A percentile compares a stretch with the other conserved stretches of the same genome.
Conservation (phyloP, 2,329 filamentous ascomycete genomes). For the Metarhizium album region DNA sequence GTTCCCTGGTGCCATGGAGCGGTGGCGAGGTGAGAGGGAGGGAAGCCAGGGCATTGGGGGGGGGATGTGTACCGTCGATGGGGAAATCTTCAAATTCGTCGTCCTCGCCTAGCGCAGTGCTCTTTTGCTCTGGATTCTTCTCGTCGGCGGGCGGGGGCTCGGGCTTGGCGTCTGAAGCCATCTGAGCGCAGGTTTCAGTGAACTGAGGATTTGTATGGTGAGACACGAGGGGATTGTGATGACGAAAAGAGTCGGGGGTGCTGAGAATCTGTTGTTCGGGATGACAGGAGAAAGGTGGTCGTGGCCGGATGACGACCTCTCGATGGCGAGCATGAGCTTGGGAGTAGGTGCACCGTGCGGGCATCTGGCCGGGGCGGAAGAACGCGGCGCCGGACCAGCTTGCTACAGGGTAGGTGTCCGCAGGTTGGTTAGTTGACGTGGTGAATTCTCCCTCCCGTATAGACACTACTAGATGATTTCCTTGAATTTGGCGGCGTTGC, state of each 20-base stretch:
- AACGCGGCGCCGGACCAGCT: slow-evolving; percentile 4
- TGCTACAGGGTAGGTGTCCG: neutral
- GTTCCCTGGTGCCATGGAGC: neutral
- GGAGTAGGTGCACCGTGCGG: too few species aligned
- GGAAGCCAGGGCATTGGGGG: too few species aligned
- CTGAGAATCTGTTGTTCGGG: neutral
- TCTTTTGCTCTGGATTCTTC: slow-evolving; percentile 32
- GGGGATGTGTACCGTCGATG: slow-evolving; percentile 61
- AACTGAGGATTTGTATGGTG: too few species aligned
- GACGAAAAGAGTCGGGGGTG: neutral
- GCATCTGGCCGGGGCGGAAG: slow-evolving; percentile 8
- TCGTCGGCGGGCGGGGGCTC: slow-evolving; percentile 19
- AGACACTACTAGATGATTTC: too few species aligned
- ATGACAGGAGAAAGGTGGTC: neutral
- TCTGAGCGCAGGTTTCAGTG: too few species aligned
- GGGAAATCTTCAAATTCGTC: slow-evolving; percentile 99
- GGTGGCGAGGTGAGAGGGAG: too few species aligned
- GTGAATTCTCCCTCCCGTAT: too few species aligned
- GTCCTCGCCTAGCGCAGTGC: slow-evolving; percentile 77
- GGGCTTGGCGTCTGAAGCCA: slow-evolving; percentile 16
- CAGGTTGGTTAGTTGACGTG: too few species aligned
- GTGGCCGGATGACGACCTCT: too few species aligned
- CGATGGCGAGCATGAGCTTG: neutral
- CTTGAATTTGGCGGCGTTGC: too few species aligned
- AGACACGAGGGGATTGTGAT: too few species aligned